Conservation (phyloP, 2,329 filamentous ascomycete genomes). For the Corinectria fuckeliana region DNA sequence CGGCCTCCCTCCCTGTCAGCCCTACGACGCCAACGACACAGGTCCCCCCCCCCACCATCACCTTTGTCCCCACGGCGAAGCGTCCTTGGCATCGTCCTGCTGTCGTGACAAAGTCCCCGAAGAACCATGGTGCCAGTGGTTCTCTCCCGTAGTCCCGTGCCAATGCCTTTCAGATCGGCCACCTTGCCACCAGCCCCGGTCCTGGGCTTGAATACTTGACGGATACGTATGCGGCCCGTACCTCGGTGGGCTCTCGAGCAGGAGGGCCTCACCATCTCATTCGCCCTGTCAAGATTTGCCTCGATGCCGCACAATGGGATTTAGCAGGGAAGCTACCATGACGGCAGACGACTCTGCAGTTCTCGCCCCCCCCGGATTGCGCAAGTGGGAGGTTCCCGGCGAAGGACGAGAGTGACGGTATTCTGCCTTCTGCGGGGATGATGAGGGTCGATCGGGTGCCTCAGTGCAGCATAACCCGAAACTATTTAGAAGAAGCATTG, state of each 20-base stretch:
- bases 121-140: slow-evolving; percentile 21
- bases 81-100: slow-evolving; percentile 18
- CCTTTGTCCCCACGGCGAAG: slow-evolving; percentile 20
- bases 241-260: slow-evolving; percentile 21
- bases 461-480: slow-evolving; percentile 18
- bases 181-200: slow-evolving; percentile 25
- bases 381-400: slow-evolving; percentile 6
- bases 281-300: slow-evolving; percentile 24
- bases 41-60: slow-evolving; percentile 23
- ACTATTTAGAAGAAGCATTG: slow-evolving; percentile 31
- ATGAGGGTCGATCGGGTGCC: slow-evolving; percentile 27
- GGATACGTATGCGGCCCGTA: slow-evolving; percentile 33
- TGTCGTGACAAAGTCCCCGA: slow-evolving; percentile 32
- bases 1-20: slow-evolving; percentile 32
- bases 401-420: slow-evolving; percentile 20
- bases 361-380: slow-evolving; percentile 14
- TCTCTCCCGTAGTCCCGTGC: too few relatives aligned
- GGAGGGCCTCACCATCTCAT: slow-evolving; percentile 23
- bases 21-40: slow-evolving; percentile 36
- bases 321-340: slow-evolving; percentile 25
- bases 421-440: slow-evolving; percentile 33
- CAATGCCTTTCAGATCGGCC: slow-evolving; percentile 15
- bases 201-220: slow-evolving; percentile 25
- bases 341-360: slow-evolving; percentile 21
- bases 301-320: slow-evolving; percentile 34